Conservation (phyloP, 176 grass and related monocot species). For the Phoenix dactylifera region DNA sequence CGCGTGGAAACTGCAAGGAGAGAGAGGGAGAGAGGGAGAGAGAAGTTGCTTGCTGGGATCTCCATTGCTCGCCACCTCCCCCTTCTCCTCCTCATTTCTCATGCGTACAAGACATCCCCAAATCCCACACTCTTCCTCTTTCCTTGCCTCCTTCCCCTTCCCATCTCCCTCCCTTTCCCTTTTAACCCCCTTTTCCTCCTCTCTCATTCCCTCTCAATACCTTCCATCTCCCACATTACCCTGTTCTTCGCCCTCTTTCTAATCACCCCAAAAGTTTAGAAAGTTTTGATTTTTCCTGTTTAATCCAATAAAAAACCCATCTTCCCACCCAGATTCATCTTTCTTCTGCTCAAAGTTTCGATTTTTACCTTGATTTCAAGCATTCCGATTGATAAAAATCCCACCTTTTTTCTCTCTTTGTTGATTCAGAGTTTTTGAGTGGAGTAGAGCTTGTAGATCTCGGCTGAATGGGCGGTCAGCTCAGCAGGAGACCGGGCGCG, state of each 20-base stretch:
- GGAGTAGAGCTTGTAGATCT: not conserved
- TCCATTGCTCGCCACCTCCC: conserved; percentile 39
- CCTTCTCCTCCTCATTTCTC: conserved; percentile 27
- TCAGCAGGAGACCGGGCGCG: conserved; percentile 21
- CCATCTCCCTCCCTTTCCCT: conserved; percentile 22
- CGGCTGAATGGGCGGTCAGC: conserved; percentile 22
- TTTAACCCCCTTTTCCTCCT: conserved; percentile 31
- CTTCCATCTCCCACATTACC: conserved; percentile 21
- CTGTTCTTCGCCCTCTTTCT: conserved; percentile 20
- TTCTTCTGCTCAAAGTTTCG: conserved; percentile 22
- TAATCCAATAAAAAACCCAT: no score
- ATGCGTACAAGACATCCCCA: conserved; percentile 90
- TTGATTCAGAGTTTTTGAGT: not conserved
- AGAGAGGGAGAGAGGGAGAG: not conserved
- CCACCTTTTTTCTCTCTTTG: conserved; percentile 1
- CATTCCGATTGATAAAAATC: conserved; percentile 8
- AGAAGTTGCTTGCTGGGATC: conserved; percentile 51
- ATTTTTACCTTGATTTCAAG: conserved; percentile 13
- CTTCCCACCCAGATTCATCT: not conserved
- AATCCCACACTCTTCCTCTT: conserved; percentile 40
- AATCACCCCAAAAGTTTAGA: not conserved
- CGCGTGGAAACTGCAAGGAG: conserved; percentile 21
- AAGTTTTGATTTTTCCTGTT: conserved; percentile 7
- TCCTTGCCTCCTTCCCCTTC: conserved; percentile 18
- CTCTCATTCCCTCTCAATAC: conserved; percentile 29